Conservation (phyloP, 768 basidiomycete species). For the Krasilnikovozyma curviuscula region DNA sequence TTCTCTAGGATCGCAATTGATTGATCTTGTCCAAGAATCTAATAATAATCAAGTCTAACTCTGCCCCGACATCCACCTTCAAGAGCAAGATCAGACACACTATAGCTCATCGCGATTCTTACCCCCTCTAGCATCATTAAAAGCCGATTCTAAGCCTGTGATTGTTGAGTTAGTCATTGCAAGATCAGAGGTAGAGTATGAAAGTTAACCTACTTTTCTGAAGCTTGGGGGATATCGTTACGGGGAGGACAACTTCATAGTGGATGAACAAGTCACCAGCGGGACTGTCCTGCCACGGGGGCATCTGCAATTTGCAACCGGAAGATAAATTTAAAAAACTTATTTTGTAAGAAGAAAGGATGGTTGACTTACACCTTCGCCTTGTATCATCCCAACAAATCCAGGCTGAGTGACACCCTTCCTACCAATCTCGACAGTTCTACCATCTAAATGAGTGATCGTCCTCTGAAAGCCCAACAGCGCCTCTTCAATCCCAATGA, state of each 20-base stretch:
- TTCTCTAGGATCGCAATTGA: too few species aligned
- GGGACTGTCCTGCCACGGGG: slow-evolving; percentile 20
- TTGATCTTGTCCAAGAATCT: too few species aligned
- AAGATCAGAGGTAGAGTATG: background rate
- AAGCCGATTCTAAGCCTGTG: slow-evolving; percentile 7
- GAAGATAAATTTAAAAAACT: background rate
- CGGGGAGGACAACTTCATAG: slow-evolving; percentile 77
- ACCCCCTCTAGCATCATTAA: slow-evolving; percentile 3
- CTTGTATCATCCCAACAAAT: slow-evolving; percentile 55
- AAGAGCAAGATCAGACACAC: too few species aligned
- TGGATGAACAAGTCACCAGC: slow-evolving; percentile 74
- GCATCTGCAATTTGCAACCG: slow-evolving; percentile 21
- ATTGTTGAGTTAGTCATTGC: background rate
- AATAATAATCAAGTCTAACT: too few species aligned
- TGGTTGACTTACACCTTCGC: slow-evolving; percentile 53
- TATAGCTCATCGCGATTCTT: slow-evolving; percentile 8
- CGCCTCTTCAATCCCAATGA: slow-evolving; percentile 80
- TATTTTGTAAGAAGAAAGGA: background rate
- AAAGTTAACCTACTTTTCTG: slow-evolving; percentile 46
- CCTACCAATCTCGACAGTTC: slow-evolving; percentile 47
- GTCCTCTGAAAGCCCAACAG: slow-evolving; percentile 89
- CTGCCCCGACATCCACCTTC: too few species aligned
- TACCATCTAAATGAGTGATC: slow-evolving; percentile 79
- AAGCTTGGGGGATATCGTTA: slow-evolving; percentile 44
- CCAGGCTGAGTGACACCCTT: slow-evolving; percentile 82